Conservation (phyloP, 225 moss, liverwort and hornwort genomes). For the Pleurozium schreberi region DNA sequence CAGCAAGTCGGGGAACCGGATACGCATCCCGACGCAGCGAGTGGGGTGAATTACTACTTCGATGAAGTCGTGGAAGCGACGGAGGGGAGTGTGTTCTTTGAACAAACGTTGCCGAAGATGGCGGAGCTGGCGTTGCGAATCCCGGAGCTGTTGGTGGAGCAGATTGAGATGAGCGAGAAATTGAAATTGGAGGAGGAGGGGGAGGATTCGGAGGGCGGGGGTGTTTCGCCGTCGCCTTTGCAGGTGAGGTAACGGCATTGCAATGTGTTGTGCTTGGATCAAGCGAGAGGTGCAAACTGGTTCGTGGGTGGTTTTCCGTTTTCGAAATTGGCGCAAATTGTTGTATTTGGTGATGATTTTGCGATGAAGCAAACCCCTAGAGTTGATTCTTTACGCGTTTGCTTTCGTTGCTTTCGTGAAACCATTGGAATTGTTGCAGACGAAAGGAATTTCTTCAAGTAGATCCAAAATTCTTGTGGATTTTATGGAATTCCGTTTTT, state of each 20-base stretch:
- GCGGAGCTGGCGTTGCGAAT: conserved; percentile 13
- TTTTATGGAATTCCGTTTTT: not conserved
- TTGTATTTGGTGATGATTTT: not conserved
- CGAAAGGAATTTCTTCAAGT: not conserved
- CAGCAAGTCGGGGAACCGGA: conserved; percentile 13
- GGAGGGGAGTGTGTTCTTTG: not conserved
- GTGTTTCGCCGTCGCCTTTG: not conserved
- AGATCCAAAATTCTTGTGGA: not conserved
- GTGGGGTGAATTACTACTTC: conserved; percentile 2
- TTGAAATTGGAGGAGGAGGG: not conserved
- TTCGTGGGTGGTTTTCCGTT: not conserved
- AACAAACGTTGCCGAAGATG: conserved; percentile 17
- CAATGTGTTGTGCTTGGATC: not conserved
- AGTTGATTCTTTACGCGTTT: not conserved
- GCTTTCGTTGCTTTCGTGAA: not conserved
- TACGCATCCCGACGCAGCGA: not conserved
- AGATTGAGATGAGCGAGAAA: conserved; percentile 7
- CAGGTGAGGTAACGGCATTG: not conserved
- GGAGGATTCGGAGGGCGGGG: not conserved
- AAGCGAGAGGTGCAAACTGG: not conserved
- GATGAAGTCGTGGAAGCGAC: not conserved
- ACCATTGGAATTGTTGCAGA: not conserved
- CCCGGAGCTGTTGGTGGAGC: conserved; percentile 9
- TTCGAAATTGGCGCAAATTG: not conserved
- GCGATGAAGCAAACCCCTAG: not conserved